A percentile compares a stretch with the other conserved stretches of the same genome.
phyloP scores from a whole-genome alignment of 2,329 filamentous ascomycete genomes.

The Hysterium pulicare region DNA sequence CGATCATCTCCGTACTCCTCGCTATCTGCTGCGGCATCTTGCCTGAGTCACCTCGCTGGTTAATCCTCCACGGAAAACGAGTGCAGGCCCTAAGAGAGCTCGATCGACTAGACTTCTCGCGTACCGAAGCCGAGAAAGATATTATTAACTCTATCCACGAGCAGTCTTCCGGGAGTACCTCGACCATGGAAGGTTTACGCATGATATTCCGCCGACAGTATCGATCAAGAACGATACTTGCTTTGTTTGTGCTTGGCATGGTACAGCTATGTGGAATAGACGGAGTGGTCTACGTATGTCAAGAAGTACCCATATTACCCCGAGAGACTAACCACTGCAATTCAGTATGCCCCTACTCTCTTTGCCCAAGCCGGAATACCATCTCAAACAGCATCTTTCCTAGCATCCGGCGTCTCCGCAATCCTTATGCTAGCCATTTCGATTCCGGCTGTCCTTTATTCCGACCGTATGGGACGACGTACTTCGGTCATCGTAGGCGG shows the following conservation, averaged over 20 bases:
- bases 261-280: constrained; percentile 61
- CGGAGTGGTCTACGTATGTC: constrained; percentile 55
- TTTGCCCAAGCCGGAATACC: constrained; percentile 57
- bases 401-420: constrained; percentile 45
- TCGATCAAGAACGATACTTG: constrained; percentile 46
- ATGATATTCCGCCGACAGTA: constrained; percentile 18
- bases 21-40: constrained; percentile 38
- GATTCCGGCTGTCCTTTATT: background rate
- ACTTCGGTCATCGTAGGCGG: constrained; percentile 52
- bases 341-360: constrained; percentile 53
- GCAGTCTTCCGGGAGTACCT: constrained; percentile 6
- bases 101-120: constrained; percentile 19
- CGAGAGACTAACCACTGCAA: background rate
- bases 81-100: constrained; percentile 41
- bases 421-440: constrained; percentile 3
- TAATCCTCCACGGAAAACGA: constrained; percentile 47
- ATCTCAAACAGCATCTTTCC: constrained; percentile 31
- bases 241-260: constrained; percentile 56
- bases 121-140: constrained; percentile 48
- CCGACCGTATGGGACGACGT: constrained; percentile 54
- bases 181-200: constrained; percentile 1
- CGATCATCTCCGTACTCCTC: constrained; percentile 35
- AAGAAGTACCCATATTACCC: background rate
- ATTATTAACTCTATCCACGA: constrained; percentile 26
- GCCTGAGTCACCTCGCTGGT: constrained; percentile 51